A percentile compares a stretch with the other conserved stretches of the same genome.
Conservation (phyloP, 768 basidiomycete genomes). For the Daedaleopsis nitida region DNA sequence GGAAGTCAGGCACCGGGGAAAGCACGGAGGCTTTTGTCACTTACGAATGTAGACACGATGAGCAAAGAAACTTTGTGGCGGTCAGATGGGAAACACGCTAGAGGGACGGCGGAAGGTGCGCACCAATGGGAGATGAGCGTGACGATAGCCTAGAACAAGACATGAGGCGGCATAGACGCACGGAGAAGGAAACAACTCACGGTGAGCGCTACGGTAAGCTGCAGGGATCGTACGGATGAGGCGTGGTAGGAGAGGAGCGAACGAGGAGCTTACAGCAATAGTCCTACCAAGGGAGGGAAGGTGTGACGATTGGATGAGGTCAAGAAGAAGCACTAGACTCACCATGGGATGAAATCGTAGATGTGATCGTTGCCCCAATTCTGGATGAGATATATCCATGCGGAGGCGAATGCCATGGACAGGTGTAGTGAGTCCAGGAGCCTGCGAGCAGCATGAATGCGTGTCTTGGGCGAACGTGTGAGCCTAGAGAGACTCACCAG, state of each 20-base stretch:
- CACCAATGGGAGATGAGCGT: slow-evolving; percentile 32
- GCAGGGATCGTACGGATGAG: neutral
- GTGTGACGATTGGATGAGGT: neutral
- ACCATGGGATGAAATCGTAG: slow-evolving; percentile 31
- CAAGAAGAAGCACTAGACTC: neutral
- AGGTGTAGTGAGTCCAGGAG: slow-evolving; percentile 29
- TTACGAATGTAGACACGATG: slow-evolving; percentile 24
- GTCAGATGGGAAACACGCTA: neutral
- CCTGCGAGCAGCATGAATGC: slow-evolving; percentile 13
- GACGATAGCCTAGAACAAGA: slow-evolving; percentile 25
- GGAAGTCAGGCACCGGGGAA: neutral
- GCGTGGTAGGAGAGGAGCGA: neutral
- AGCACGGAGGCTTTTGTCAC: neutral
- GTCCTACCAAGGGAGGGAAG: slow-evolving; percentile 5
- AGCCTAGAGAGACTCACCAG: slow-evolving; percentile 9
- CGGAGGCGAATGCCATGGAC: slow-evolving; percentile 25
- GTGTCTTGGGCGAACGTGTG: neutral
- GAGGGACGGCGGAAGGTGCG: neutral
- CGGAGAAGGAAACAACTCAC: slow-evolving; percentile 8
- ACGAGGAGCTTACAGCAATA: slow-evolving; percentile 17
- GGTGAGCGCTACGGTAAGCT: slow-evolving; percentile 23
- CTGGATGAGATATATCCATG: slow-evolving; percentile 29
- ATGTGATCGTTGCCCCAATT: slow-evolving; percentile 23
- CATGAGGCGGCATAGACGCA: neutral
- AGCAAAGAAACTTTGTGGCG: slow-evolving; percentile 28